Percentiles rank a stretch among this genome's conserved stretches.
phyloP scores from a whole-genome alignment of 2,329 filamentous ascomycete species.

The Monilinia polystroma region DNA sequence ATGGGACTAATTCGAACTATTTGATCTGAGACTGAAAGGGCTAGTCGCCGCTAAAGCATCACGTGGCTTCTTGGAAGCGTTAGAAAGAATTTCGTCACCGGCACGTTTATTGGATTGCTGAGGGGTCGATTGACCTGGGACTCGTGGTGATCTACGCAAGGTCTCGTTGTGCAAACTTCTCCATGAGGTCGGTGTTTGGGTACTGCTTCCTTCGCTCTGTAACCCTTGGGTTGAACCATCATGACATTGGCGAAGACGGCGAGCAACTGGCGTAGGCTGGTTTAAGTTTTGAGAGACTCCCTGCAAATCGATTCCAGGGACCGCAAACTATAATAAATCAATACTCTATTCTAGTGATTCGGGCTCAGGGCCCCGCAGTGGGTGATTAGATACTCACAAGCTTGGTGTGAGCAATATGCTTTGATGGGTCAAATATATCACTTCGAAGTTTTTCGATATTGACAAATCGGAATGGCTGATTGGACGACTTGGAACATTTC shows the following conservation, averaged over 20 bases:
- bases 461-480: slow-evolving; percentile 6
- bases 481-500: slow-evolving; percentile 8
- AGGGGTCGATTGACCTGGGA: background rate
- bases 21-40: slow-evolving; percentile 21
- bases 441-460: slow-evolving; percentile 8
- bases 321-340: slow-evolving; percentile 1
- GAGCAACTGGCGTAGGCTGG: slow-evolving; percentile 12
- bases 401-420: slow-evolving; percentile 13
- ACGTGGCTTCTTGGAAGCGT: slow-evolving; percentile 5
- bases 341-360: background rate
- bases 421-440: slow-evolving; percentile 15
- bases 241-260: background rate
- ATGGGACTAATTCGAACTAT: background rate
- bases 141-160: slow-evolving; percentile 10
- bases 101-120: slow-evolving; percentile 18
- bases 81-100: background rate
- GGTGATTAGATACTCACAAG: background rate
- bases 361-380: too few relatives aligned
- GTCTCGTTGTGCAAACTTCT: slow-evolving; percentile 6
- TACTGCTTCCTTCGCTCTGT: slow-evolving; percentile 17
- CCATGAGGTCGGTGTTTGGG: slow-evolving; percentile 19
- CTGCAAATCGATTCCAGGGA: background rate
- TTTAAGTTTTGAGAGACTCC: background rate
- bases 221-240: background rate
- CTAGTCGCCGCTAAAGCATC: slow-evolving; percentile 7